phyloP scores from a whole-genome alignment of 257 asterid species.

The Misopates orontium region DNA sequence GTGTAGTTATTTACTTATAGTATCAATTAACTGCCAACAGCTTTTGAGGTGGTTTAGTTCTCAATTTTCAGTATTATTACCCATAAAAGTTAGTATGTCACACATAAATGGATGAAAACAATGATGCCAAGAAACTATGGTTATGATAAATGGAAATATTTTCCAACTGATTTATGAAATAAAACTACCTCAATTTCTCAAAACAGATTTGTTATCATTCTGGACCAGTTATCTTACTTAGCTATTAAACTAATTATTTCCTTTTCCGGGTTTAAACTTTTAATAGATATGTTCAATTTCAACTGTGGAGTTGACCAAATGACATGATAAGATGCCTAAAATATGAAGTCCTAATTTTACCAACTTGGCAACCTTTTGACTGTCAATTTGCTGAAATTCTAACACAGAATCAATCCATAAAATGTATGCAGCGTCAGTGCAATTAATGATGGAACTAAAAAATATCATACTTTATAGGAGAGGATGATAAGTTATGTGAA shows the following conservation, averaged over 20 bases:
- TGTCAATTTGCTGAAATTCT: not conserved
- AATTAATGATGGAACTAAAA: not conserved
- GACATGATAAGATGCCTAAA: constrained; percentile 14
- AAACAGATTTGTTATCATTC: not conserved
- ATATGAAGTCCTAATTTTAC: constrained; percentile 3
- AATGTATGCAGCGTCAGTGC: too few species aligned
- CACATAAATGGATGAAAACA: too few species aligned
- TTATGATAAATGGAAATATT: too few species aligned
- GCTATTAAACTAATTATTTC: not conserved
- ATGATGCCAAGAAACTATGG: not conserved
- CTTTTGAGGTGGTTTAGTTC: too few species aligned
- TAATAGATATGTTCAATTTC: not conserved
- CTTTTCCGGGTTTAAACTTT: not conserved
- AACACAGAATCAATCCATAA: too few species aligned
- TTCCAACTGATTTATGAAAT: not conserved
- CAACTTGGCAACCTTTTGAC: not conserved
- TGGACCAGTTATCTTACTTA: not conserved
- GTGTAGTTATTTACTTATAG: too few species aligned
- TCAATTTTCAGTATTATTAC: too few species aligned
- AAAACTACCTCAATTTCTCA: not conserved
- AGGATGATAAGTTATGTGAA: not conserved
- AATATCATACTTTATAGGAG: not conserved
- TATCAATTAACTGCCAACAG: too few species aligned
- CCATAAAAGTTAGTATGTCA: too few species aligned
- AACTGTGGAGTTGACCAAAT: constrained; percentile 9